Conservation (phyloP, 1,284 basidiomycete species). For the Pseudozyma flocculosa region DNA sequence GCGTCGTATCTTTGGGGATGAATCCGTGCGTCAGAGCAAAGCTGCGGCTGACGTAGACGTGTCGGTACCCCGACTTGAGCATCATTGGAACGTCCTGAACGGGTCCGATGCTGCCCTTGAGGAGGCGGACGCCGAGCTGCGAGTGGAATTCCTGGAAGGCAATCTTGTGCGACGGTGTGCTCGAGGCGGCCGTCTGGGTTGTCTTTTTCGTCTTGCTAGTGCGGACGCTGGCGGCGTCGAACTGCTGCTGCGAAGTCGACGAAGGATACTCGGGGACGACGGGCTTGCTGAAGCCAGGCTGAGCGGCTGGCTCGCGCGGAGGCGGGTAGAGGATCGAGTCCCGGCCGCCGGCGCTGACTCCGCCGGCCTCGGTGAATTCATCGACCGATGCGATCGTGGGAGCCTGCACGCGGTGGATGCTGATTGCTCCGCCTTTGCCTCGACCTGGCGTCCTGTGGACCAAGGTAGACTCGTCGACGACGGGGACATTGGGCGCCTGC, state of each 20-base stretch:
- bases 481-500: constrained; percentile 45
- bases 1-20: constrained; percentile 75
- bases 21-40: constrained; percentile 89
- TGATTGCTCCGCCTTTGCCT: constrained; percentile 50
- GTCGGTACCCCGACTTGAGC: constrained; percentile 89
- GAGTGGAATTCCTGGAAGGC: constrained; percentile 57
- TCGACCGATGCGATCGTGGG: constrained; percentile 47
- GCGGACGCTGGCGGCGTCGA: constrained; percentile 39
- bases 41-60: constrained; percentile 91
- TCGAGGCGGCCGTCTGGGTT: constrained; percentile 28
- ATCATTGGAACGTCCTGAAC: constrained; percentile 73
- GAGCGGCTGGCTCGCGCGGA: constrained; percentile 39
- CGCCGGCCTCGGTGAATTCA: constrained; percentile 53
- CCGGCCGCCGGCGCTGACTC: constrained; percentile 52
- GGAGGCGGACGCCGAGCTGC: constrained; percentile 77
- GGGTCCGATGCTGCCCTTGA: constrained; percentile 85
- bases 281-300: constrained; percentile 46
- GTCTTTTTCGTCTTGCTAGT: constrained; percentile 47
- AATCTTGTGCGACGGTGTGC: constrained; percentile 49
- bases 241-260: constrained; percentile 14
- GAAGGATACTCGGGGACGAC: constrained; percentile 31
- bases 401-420: constrained; percentile 53
- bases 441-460: constrained; percentile 55
- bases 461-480: constrained; percentile 52
- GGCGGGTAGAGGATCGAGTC: constrained; percentile 57